These are phyloP conservation scores for Nemania sp. DNA, from an alignment of 2,329 filamentous ascomycete genomes.

Conservation along the genomic window DNA sequence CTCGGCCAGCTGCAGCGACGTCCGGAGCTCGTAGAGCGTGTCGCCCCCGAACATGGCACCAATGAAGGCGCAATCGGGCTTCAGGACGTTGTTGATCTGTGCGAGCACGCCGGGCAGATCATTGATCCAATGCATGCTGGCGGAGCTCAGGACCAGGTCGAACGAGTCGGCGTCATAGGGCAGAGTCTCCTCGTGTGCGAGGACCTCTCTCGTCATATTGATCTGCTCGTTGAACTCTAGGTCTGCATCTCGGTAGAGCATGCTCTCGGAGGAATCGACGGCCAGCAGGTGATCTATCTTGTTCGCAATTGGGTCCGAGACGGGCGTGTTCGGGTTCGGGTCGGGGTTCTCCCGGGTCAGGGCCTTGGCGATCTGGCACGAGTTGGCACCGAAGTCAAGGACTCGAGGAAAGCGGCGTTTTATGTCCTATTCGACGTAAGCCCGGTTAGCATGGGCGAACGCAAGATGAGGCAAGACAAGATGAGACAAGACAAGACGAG, in stretches of 20 bases:
- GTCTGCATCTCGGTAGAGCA: constrained; percentile 80
- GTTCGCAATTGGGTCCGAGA: constrained; percentile 64
- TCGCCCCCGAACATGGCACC: constrained; percentile 97
- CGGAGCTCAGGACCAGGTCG: constrained; percentile 85
- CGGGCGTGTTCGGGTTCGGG: constrained; percentile 58
- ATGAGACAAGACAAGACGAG: neutral
- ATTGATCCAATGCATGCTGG: constrained; percentile 97
- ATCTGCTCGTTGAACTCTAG: constrained; percentile 76
- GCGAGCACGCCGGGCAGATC: constrained; percentile 84
- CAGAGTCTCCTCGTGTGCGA: constrained; percentile 74
- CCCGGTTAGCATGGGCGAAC: constrained; percentile 4
- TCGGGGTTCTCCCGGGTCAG: constrained; percentile 73
- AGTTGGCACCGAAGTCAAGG: constrained; percentile 92
- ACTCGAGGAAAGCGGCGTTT: constrained; percentile 83
- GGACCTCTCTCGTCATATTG: constrained; percentile 72
- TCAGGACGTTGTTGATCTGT: constrained; percentile 84
- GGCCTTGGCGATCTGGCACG: constrained; percentile 88
- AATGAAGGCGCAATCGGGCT: constrained; percentile 89
- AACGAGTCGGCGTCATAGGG: constrained; percentile 79
- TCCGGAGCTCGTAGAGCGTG: constrained; percentile 89
- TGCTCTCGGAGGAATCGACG: constrained; percentile 75
- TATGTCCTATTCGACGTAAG: constrained; percentile 63
- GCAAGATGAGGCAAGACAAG: constrained; percentile 38
- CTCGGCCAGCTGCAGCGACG: constrained; percentile 90
- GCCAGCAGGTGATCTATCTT: constrained; percentile 77